phyloP scores from a whole-genome alignment of 257 asterid genomes.

The Solanum verrucosum region DNA sequence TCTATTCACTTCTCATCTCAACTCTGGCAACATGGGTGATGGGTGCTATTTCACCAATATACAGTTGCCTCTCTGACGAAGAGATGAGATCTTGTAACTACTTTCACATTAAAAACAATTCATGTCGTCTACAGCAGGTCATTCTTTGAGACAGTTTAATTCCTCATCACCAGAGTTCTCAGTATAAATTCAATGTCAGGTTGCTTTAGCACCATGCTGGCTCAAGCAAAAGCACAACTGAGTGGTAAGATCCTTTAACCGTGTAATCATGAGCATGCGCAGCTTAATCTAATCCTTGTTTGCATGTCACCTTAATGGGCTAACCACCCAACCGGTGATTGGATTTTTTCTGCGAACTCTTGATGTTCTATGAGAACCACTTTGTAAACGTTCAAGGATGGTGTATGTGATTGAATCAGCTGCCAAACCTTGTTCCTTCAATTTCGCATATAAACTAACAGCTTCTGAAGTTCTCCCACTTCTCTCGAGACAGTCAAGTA shows the following conservation, averaged over 20 bases:
- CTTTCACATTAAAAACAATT: neutral
- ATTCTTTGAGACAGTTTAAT: neutral
- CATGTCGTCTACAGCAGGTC: neutral
- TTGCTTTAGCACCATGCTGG: neutral
- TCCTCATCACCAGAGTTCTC: neutral
- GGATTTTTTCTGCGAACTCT: slow-evolving; percentile 68
- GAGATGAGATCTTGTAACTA: neutral
- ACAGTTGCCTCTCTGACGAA: neutral
- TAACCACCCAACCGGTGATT: slow-evolving; percentile 89
- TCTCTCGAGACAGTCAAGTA: slow-evolving; percentile 82
- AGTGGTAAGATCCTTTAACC: neutral
- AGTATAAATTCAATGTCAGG: neutral
- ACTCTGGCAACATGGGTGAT: neutral
- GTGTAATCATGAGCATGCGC: neutral
- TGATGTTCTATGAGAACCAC: slow-evolving; percentile 43
- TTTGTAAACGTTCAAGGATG: slow-evolving; percentile 76
- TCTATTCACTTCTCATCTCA: neutral
- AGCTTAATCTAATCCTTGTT: neutral
- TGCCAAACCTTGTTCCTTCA: slow-evolving; percentile 71
- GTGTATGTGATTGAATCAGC: slow-evolving; percentile 79
- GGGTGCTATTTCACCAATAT: neutral
- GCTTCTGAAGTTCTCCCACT: slow-evolving; percentile 90
- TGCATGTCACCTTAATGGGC: slow-evolving; percentile 65
- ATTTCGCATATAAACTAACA: slow-evolving; percentile 66
- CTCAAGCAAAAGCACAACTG: neutral